Percentiles rank a stretch among this genome's conserved stretches.
phyloP scores from a whole-genome alignment of 2,329 filamentous ascomycete species.

The Aspergillus thermomutatus region DNA sequence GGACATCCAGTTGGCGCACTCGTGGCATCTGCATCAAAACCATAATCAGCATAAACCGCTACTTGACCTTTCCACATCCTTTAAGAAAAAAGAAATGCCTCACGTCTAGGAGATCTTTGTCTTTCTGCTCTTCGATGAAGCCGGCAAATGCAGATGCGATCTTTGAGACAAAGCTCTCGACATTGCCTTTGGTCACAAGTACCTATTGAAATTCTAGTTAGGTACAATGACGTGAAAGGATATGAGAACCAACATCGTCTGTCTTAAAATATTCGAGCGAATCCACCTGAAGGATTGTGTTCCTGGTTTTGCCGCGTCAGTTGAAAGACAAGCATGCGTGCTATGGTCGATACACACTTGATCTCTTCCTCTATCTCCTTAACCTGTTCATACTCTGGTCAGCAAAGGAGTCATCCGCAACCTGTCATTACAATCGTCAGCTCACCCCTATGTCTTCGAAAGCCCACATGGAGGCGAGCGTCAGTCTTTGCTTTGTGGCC shows the following conservation, averaged over 20 bases:
- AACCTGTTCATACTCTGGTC: conserved; percentile 14
- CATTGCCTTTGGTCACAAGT: conserved; percentile 23
- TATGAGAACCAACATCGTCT: conserved; percentile 19
- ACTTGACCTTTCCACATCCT: background rate
- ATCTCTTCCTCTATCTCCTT: conserved; percentile 21
- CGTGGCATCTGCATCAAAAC: conserved; percentile 21
- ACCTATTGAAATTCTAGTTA: conserved; percentile 15
- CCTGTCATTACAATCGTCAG: background rate
- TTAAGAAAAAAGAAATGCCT: background rate
- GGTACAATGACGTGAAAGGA: too few species aligned
- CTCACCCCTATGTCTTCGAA: conserved; percentile 32
- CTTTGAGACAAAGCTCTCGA: conserved; percentile 6
- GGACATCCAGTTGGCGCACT: conserved; percentile 24
- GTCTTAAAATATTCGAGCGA: conserved; percentile 19
- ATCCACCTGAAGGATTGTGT: conserved; percentile 3
- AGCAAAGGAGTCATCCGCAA: background rate
- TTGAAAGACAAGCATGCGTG: conserved; percentile 1
- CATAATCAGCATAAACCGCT: background rate
- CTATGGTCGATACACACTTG: conserved; percentile 14
- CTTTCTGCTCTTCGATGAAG: conserved; percentile 28
- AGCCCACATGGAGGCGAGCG: conserved; percentile 30
- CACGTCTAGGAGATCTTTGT: conserved; percentile 34
- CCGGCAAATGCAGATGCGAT: conserved; percentile 15
- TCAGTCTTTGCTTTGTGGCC: conserved; percentile 19
- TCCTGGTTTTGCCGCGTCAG: conserved; percentile 6